Evolutionary conservation across 805 yeast genomes (phyloP).

Genomic region (Candida jianshihensis): DNA sequence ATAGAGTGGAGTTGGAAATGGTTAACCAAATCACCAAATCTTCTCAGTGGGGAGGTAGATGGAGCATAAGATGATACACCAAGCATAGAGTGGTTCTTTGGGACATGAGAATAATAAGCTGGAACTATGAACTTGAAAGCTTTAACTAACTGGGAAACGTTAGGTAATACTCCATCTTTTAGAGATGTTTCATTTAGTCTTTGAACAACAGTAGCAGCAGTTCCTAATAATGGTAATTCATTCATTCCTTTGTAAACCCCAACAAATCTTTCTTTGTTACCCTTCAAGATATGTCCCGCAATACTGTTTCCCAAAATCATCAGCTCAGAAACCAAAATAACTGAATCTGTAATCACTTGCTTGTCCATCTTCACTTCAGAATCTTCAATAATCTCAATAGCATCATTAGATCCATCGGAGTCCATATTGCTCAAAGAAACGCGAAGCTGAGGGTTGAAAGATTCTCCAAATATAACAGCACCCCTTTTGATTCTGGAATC

Average conservation of each 20-base stretch:
- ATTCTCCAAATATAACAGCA: constrained; percentile 36
- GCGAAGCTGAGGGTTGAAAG: constrained; percentile 20
- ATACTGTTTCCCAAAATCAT: constrained; percentile 78
- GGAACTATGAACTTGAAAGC: constrained; percentile 41
- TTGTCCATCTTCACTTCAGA: constrained; percentile 18
- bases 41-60: constrained; percentile 83
- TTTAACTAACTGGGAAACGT: constrained; percentile 35
- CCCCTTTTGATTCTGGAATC: constrained; percentile 25
- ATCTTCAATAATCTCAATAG: constrained; percentile 6
- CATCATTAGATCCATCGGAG: not conserved
- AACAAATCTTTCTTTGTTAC: constrained; percentile 37
- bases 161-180: constrained; percentile 15
- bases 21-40: constrained; percentile 72
- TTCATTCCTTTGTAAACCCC: constrained; percentile 38
- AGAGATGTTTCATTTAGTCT: constrained; percentile 18
- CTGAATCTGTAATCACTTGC: constrained; percentile 38
- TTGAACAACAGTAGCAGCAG: constrained; percentile 20
- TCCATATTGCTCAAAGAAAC: constrained; percentile 3
- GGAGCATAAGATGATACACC: constrained; percentile 61
- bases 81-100: constrained; percentile 50
- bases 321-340: constrained; percentile 66
- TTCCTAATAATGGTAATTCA: constrained; percentile 14
- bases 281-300: constrained; percentile 40
- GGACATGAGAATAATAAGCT: constrained; percentile 41
- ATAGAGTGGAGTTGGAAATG: constrained; percentile 66